Evolutionary conservation across 345 rosid genomes (phyloP).

Genomic region (Citrus inodora): DNA sequence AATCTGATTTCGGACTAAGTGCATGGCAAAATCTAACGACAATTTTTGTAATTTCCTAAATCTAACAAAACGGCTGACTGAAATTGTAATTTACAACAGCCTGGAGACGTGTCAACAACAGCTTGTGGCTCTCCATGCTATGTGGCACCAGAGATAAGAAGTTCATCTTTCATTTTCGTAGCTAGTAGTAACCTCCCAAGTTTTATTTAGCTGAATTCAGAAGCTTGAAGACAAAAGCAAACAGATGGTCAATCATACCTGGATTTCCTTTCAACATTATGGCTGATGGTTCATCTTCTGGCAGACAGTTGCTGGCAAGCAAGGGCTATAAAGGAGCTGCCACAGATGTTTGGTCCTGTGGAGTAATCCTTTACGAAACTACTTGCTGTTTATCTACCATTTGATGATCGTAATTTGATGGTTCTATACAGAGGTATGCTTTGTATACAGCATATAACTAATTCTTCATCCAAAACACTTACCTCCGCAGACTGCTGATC

Average conservation of each 20-base stretch:
- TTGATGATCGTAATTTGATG: constrained; percentile 70
- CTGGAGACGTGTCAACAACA: constrained; percentile 76
- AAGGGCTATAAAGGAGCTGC: constrained; percentile 81
- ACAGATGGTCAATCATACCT: background rate
- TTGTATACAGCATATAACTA: background rate
- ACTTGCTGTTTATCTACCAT: constrained; percentile 75
- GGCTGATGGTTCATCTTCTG: constrained; percentile 19
- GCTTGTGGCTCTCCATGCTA: constrained; percentile 95
- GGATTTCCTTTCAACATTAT: background rate
- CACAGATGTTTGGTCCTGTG: constrained; percentile 96
- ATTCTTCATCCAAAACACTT: background rate
- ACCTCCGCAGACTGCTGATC: constrained; percentile 9
- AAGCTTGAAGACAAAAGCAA: background rate
- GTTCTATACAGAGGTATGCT: constrained; percentile 53
- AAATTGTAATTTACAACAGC: constrained; percentile 36
- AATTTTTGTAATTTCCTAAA: background rate
- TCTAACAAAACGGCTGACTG: background rate
- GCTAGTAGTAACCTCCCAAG: background rate
- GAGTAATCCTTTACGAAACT: constrained; percentile 80
- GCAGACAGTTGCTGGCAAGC: constrained; percentile 61
- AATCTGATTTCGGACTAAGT: constrained; percentile 86
- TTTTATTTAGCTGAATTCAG: background rate
- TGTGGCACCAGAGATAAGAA: constrained; percentile 85
- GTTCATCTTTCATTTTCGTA: background rate
- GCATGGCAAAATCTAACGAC: constrained; percentile 57